Evolutionary conservation across 2,329 filamentous ascomycete genomes (phyloP).

Genomic region (Ophiostoma pallidulum): DNA sequence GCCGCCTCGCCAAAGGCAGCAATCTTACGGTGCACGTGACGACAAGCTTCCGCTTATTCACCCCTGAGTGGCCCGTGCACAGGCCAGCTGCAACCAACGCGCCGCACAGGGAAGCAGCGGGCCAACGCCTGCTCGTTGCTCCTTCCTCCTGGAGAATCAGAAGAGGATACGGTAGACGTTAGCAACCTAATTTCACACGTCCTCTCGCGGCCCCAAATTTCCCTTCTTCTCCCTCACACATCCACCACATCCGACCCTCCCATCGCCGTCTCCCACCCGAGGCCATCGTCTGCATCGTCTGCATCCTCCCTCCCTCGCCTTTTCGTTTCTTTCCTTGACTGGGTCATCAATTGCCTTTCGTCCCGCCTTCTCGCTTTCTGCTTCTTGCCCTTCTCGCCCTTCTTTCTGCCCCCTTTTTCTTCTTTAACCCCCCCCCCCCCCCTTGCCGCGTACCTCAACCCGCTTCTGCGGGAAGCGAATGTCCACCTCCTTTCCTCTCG

Average conservation of each 20-base stretch:
- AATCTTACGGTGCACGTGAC: conserved; percentile 13
- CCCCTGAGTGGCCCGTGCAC: conserved; percentile 17
- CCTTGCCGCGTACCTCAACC: conserved; percentile 10
- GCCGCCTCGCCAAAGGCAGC: neutral
- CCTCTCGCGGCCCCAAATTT: conserved; percentile 7
- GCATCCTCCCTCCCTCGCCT: neutral
- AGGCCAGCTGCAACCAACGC: conserved; percentile 12
- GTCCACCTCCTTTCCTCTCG: neutral
- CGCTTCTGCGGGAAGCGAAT: conserved; percentile 13
- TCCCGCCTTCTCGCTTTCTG: neutral
- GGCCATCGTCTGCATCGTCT: too few species aligned
- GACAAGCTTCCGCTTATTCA: conserved; percentile 11
- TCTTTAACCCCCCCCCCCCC: neutral
- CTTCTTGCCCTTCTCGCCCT: neutral
- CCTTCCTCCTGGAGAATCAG: conserved; percentile 9
- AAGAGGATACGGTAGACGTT: conserved; percentile 16
- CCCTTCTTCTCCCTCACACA: conserved; percentile 6
- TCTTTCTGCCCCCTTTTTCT: neutral
- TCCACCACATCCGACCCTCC: conserved; percentile 12
- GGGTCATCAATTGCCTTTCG: conserved; percentile 12
- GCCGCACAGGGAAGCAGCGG: neutral
- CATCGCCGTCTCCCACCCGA: conserved; percentile 1
- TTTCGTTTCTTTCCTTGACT: conserved; percentile 9
- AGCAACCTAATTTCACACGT: conserved; percentile 15
- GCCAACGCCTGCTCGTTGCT: conserved; percentile 4